Evolutionary conservation across 2,329 filamentous ascomycete species (phyloP).

Genomic region (Trichoderma sp.): DNA sequence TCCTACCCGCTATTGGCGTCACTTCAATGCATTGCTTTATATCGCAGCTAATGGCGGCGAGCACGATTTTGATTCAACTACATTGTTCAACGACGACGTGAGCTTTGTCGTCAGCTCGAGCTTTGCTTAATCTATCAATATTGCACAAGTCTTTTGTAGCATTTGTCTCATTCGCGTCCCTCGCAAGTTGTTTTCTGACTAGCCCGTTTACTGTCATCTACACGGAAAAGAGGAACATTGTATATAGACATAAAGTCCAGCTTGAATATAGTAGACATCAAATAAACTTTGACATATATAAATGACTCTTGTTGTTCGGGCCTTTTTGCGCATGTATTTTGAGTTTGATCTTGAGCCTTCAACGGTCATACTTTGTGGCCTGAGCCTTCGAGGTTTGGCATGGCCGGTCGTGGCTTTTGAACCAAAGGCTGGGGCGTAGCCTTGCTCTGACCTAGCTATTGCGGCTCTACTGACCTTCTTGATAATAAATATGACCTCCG

Average conservation of each 20-base stretch:
- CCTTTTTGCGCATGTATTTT: not conserved
- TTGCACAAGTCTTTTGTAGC: not conserved
- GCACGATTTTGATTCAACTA: not conserved
- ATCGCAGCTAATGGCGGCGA: not conserved
- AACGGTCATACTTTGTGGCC: not conserved
- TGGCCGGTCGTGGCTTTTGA: too few species aligned
- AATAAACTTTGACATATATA: not conserved
- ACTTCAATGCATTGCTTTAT: not conserved
- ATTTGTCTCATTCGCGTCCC: not conserved
- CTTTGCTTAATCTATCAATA: not conserved
- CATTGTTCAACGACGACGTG: conserved; percentile 5
- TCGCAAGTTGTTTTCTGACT: not conserved
- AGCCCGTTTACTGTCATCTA: not conserved
- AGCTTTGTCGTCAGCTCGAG: not conserved
- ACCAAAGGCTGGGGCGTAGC: too few species aligned
- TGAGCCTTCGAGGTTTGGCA: too few species aligned
- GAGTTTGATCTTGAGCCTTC: not conserved
- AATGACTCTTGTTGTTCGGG: not conserved
- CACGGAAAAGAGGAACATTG: not conserved
- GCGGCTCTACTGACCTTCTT: too few species aligned
- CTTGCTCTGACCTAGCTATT: too few species aligned
- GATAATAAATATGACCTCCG: too few species aligned
- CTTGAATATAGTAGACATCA: not conserved
- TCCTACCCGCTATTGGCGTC: not conserved
- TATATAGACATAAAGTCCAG: not conserved